These are phyloP conservation scores for Colletotrichum graminicola DNA, from an alignment of 2,329 filamentous ascomycete genomes.

Conservation along the genomic window DNA sequence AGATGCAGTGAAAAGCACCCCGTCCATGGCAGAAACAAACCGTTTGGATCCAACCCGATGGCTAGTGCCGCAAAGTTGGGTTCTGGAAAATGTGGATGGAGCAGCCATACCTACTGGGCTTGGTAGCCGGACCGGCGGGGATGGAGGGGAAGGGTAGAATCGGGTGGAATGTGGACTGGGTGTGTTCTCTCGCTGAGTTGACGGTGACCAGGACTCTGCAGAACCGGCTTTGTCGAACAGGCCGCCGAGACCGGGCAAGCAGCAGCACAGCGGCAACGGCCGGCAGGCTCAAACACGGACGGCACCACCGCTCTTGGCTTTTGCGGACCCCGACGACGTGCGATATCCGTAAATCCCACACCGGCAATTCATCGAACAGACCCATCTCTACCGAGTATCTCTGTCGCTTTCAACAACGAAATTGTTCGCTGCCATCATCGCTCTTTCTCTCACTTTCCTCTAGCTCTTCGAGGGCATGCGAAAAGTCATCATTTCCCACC, in stretches of 20 bases:
- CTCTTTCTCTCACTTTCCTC: neutral
- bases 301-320: slow-evolving; percentile 17
- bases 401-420: slow-evolving; percentile 8
- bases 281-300: slow-evolving; percentile 13
- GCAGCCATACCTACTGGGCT: slow-evolving; percentile 32
- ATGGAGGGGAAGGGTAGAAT: slow-evolving; percentile 22
- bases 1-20: slow-evolving; percentile 37
- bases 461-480: slow-evolving; percentile 36
- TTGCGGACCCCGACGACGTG: slow-evolving; percentile 32
- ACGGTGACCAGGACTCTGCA: slow-evolving; percentile 34
- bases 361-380: slow-evolving; percentile 32
- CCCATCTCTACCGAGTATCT: slow-evolving; percentile 33
- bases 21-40: slow-evolving; percentile 20
- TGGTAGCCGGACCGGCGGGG: slow-evolving; percentile 38
- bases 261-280: slow-evolving; percentile 31
- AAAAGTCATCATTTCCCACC: slow-evolving; percentile 36
- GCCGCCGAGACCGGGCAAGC: slow-evolving; percentile 37
- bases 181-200: slow-evolving; percentile 22
- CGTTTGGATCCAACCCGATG: slow-evolving; percentile 23
- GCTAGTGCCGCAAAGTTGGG: slow-evolving; percentile 40
- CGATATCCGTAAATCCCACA: slow-evolving; percentile 35
- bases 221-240: slow-evolving; percentile 23
- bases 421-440: neutral
- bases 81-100: slow-evolving; percentile 42
- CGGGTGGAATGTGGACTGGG: slow-evolving; percentile 12